Evolutionary conservation across 2,329 filamentous ascomycete species (phyloP).

Genomic region (Aspergillus sp.): DNA sequence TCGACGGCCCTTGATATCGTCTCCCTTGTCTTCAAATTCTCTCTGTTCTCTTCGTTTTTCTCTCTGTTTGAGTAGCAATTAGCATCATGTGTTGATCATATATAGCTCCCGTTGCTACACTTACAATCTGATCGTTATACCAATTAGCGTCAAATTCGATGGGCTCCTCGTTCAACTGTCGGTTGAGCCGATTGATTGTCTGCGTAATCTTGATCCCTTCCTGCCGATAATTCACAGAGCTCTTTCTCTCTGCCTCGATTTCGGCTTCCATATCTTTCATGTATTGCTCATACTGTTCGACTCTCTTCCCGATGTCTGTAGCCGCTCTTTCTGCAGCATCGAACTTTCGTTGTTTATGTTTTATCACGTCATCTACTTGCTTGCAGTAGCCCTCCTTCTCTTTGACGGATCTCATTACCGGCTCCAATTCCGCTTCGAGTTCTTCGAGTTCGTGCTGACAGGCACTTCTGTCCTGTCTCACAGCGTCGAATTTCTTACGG

Average conservation of each 20-base stretch:
- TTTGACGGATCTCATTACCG: slow-evolving; percentile 67
- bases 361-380: slow-evolving; percentile 57
- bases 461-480: slow-evolving; percentile 56
- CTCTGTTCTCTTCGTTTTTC: slow-evolving; percentile 49
- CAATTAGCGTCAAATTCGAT: slow-evolving; percentile 66
- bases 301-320: slow-evolving; percentile 39
- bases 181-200: slow-evolving; percentile 64
- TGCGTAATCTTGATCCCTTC: slow-evolving; percentile 53
- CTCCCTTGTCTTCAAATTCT: slow-evolving; percentile 41
- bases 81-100: slow-evolving; percentile 22
- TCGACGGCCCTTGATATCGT: slow-evolving; percentile 40
- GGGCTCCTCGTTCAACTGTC: slow-evolving; percentile 61
- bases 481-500: slow-evolving; percentile 47
- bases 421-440: slow-evolving; percentile 63
- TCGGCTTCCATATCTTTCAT: slow-evolving; percentile 39
- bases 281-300: slow-evolving; percentile 39
- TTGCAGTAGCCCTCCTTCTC: slow-evolving; percentile 65
- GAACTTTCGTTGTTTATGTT: slow-evolving; percentile 55
- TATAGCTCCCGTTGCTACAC: slow-evolving; percentile 29
- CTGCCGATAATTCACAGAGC: slow-evolving; percentile 51
- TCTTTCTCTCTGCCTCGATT: slow-evolving; percentile 54
- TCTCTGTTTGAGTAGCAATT: slow-evolving; percentile 45
- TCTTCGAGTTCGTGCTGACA: slow-evolving; percentile 59
- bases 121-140: slow-evolving; percentile 72
- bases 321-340: slow-evolving; percentile 54